These are phyloP conservation scores for Starmerella ratchasimensis DNA, from an alignment of 805 yeast genomes.

Conservation along the genomic window DNA sequence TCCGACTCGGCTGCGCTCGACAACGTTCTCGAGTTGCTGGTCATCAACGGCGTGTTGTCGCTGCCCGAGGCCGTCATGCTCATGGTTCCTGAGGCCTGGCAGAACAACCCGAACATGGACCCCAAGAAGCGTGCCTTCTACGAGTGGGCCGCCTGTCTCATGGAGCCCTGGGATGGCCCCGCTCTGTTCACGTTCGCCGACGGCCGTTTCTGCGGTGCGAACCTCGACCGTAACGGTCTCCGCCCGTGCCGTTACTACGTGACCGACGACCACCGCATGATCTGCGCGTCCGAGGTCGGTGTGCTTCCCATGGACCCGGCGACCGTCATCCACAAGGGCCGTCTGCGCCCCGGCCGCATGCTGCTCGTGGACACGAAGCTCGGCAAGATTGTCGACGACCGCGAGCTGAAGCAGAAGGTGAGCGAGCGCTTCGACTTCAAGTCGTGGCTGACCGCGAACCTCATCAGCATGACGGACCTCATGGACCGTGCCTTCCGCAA, in stretches of 20 bases:
- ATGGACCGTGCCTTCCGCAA: constrained; percentile 41
- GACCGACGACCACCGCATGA: constrained; percentile 86
- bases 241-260: constrained; percentile 97
- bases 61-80: constrained; percentile 96
- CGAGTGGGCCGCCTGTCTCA: constrained; percentile 97
- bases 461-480: constrained; percentile 72
- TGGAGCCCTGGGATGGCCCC: constrained; percentile 99
- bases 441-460: constrained; percentile 79
- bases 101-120: constrained; percentile 72
- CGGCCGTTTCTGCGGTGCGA: constrained; percentile 97
- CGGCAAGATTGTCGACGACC: constrained; percentile 87
- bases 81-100: constrained; percentile 97
- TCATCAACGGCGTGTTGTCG: constrained; percentile 79
- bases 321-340: constrained; percentile 74
- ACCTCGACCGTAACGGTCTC: constrained; percentile 90
- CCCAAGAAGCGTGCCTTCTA: constrained; percentile 87
- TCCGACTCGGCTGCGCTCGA: constrained; percentile 97
- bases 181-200: constrained; percentile 93
- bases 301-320: constrained; percentile 81
- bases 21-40: constrained; percentile 82
- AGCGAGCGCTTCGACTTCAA: constrained; percentile 80
- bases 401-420: constrained; percentile 67
- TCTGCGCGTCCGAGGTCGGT: constrained; percentile 98
- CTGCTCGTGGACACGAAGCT: constrained; percentile 83
- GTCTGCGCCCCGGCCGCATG: constrained; percentile 94